phyloP scores from a whole-genome alignment of 345 rosid species.

The Aethionema arabicum region DNA sequence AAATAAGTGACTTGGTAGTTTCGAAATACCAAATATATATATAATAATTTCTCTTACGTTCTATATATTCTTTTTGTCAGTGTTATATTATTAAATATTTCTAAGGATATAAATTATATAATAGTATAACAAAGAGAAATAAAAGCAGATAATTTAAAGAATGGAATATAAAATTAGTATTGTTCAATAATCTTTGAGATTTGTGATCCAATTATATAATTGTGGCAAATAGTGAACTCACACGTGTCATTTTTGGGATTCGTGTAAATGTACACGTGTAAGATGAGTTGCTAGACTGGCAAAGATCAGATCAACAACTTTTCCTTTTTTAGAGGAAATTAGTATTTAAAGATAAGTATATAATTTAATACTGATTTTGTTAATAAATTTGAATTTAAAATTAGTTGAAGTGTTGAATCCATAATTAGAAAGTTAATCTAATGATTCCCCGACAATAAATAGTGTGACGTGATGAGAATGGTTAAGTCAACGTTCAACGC shows the following conservation, averaged over 20 bases:
- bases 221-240: constrained; percentile 8
- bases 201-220: constrained; percentile 1
- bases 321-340: constrained; percentile 20
- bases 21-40: too few relatives aligned
- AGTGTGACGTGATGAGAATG: constrained; percentile 4
- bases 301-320: constrained; percentile 24
- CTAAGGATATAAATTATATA: too few relatives aligned
- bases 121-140: not conserved
- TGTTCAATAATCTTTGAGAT: not conserved
- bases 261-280: constrained; percentile 28
- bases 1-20: too few relatives aligned
- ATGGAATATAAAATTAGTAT: not conserved
- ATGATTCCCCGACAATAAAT: too few relatives aligned
- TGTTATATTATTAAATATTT: too few relatives aligned
- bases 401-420: constrained; percentile 12
- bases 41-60: too few relatives aligned
- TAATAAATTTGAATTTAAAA: not conserved
- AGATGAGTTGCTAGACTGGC: constrained; percentile 19
- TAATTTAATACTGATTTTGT: not conserved
- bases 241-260: constrained; percentile 14
- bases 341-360: too few relatives aligned
- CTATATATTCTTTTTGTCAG: too few relatives aligned
- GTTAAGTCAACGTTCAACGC: constrained; percentile 12
- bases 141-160: not conserved
- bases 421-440: constrained; percentile 17